Base-by-base conservation (phyloP, 176 grass and related monocot genomes). In the Elymus sibiricus region DNA sequence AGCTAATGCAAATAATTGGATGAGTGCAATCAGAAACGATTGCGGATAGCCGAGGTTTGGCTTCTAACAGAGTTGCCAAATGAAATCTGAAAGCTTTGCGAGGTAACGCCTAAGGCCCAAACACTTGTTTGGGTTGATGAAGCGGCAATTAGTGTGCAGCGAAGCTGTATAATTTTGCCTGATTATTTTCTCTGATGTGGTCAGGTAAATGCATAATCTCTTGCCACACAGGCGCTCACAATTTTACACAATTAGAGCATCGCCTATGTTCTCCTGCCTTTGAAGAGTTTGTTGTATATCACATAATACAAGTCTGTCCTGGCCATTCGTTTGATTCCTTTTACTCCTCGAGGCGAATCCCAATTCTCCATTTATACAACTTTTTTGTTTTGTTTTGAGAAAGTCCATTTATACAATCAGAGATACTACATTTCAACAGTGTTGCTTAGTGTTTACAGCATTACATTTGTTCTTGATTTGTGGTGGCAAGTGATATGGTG, bases 1-100 rank as follows among this genome's bases (percentile, higher is more conserved):
- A 94, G 94, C 75, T 99, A 94, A 93, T 74, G 68, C 64, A 83
- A 42, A 21, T 49, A 62, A 71, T 61, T 0, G 27, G 67, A 34
- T 34, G 44, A 42, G 26, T 28, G 28, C 34, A 26, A 21, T n/a
- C 56, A 1, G 1, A 43, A 66, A 72, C 0, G 13, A 4, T 58
- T 8, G 73, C 37, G 27, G 60, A 81, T 80, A 84, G 79, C 34
- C 32, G 62, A n/a, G 16, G 5, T 5, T 21, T 79, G 42, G 34
- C 25, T 86, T 83, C 61, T 47, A 44, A 67, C 16, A 70, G 59
- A 87, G 47, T 62, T 87, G 39, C 89, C 70, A 84, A 80, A 84
- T 4, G 39, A 80, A 76, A 49, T 81, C n/a, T 80, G n/a, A 75
- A 83, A 76, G 34, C 22, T 47, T 84, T 84, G 15, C 37, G 85